These are phyloP conservation scores for Lotmaria passim DNA, from an alignment of 208 protist genomes.

Conservation along the genomic window DNA sequence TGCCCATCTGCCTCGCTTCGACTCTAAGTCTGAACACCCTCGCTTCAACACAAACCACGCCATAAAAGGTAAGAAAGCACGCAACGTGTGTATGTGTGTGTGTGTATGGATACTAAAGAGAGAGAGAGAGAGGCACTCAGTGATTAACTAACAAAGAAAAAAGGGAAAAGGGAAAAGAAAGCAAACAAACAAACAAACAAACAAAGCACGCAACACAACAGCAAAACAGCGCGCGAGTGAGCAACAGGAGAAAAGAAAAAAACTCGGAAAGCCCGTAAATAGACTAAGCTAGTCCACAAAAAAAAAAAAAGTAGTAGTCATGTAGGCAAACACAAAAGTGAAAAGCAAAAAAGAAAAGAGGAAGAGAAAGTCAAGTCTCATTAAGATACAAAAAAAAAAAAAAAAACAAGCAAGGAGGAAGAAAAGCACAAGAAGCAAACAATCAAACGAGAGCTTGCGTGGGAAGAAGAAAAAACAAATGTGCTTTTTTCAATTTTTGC, in stretches of 20 bases:
- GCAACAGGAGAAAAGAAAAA: conserved; percentile 3
- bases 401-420: neutral
- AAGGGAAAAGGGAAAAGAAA: too few relatives aligned
- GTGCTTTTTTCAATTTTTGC: neutral
- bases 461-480: neutral
- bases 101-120: too few relatives aligned
- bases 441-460: conserved; percentile 14
- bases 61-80: too few relatives aligned
- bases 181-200: too few relatives aligned
- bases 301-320: conserved; percentile 2
- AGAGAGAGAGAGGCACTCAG: too few relatives aligned
- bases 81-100: too few relatives aligned
- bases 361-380: conserved; percentile 4
- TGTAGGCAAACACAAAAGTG: neutral
- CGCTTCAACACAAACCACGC: too few relatives aligned
- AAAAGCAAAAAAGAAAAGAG: neutral
- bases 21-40: too few relatives aligned
- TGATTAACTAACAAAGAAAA: too few relatives aligned
- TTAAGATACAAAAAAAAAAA: conserved; percentile 15
- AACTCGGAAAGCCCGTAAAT: neutral
- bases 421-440: conserved; percentile 21
- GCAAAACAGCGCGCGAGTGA: neutral
- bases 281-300: neutral
- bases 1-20: too few relatives aligned
- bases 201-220: too few relatives aligned